These are phyloP conservation scores for Helicostylum pulchrum DNA, from an alignment of 192 early-diverging fungal species.

Conservation along the genomic window DNA sequence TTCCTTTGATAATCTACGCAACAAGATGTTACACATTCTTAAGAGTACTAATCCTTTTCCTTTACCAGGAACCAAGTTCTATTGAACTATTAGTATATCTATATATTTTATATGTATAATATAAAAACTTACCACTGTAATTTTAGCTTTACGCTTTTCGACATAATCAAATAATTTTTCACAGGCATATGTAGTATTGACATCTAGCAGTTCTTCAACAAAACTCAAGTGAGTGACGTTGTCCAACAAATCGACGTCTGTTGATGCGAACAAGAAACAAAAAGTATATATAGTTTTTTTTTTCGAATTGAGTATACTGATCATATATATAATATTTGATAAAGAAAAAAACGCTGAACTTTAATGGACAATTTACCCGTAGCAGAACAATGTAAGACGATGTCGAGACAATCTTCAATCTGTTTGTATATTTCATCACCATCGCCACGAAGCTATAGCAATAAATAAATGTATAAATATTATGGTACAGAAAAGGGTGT, in stretches of 20 bases:
- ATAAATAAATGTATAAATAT: no score
- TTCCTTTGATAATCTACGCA: constrained; percentile 83
- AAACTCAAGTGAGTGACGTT: constrained; percentile 48
- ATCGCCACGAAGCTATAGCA: neutral
- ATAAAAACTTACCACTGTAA: constrained; percentile 50
- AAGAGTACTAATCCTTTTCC: constrained; percentile 87
- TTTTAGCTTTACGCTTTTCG: constrained; percentile 46
- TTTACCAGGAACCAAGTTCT: constrained; percentile 66
- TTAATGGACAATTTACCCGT: constrained; percentile 7
- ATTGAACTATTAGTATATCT: no score
- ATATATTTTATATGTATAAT: neutral
- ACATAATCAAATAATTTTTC: constrained; percentile 63
- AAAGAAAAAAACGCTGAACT: neutral
- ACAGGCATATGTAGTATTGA: constrained; percentile 53
- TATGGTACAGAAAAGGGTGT: no score
- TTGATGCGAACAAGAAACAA: neutral
- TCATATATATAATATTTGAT: no score
- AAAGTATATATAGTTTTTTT: neutral
- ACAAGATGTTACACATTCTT: constrained; percentile 83
- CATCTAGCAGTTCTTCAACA: constrained; percentile 70
- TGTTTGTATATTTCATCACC: neutral
- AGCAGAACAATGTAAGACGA: constrained; percentile 17
- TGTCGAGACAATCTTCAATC: constrained; percentile 14
- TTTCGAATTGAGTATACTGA: neutral
- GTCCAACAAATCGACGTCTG: constrained; percentile 37